phyloP scores from a whole-genome alignment of 2,329 filamentous ascomycete genomes.

The Ceratocystis papillata region DNA sequence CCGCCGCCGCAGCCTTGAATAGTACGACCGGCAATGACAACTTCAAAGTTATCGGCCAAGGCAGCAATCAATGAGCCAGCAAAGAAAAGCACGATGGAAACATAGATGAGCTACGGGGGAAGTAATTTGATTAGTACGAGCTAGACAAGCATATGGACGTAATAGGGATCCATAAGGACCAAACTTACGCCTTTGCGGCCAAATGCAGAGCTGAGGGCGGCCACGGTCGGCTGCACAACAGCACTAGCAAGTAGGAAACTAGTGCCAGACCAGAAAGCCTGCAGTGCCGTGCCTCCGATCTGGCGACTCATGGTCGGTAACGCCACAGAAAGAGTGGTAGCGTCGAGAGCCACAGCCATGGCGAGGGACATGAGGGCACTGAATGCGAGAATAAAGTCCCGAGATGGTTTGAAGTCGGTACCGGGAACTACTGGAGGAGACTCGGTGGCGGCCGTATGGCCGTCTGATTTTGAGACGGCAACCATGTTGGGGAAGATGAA shows the following conservation, averaged over 20 bases:
- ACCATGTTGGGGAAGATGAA: neutral
- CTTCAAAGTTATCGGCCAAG: conserved; percentile 29
- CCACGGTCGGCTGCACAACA: conserved; percentile 44
- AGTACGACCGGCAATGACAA: conserved; percentile 31
- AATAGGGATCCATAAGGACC: neutral
- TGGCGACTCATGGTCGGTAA: conserved; percentile 38
- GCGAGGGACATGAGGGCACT: conserved; percentile 41
- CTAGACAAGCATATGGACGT: neutral
- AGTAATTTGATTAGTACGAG: neutral
- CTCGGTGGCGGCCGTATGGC: neutral
- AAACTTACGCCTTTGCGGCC: conserved; percentile 29
- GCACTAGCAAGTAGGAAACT: conserved; percentile 57
- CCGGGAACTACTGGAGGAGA: neutral
- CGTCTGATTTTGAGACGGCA: conserved; percentile 8
- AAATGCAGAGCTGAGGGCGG: conserved; percentile 32
- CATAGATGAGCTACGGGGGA: conserved; percentile 28
- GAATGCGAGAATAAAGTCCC: conserved; percentile 40
- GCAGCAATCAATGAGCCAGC: conserved; percentile 36
- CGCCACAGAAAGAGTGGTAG: conserved; percentile 30
- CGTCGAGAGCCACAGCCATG: conserved; percentile 39
- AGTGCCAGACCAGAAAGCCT: conserved; percentile 63
- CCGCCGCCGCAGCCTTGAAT: conserved; percentile 34
- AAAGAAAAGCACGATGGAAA: conserved; percentile 31
- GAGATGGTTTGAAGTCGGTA: conserved; percentile 30
- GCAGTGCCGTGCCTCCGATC: conserved; percentile 43